Percentiles rank a stretch among this genome's conserved stretches.
Conservation (phyloP, 2,329 filamentous ascomycete species). For the Fusarium avenaceum region DNA sequence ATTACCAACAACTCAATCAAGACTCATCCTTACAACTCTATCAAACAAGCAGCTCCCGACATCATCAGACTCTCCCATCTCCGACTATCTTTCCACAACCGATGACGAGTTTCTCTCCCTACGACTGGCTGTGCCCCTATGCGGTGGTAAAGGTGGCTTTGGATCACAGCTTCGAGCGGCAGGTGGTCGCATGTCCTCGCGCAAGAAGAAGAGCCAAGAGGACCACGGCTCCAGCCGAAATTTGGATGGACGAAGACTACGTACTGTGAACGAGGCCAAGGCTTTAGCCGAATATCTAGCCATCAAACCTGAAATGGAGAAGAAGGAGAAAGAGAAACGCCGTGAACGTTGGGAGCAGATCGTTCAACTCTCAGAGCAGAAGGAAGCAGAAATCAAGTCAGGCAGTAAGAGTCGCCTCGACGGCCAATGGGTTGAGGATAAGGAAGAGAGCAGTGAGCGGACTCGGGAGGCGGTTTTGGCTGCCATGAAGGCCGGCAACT, state of each 20-base stretch:
- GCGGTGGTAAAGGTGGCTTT: conserved; percentile 97
- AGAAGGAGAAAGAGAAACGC: conserved; percentile 89
- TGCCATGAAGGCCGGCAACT: conserved; percentile 75
- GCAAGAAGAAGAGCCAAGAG: conserved; percentile 87
- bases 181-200: conserved; percentile 97
- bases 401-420: conserved; percentile 81
- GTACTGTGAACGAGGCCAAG: conserved; percentile 96
- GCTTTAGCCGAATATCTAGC: conserved; percentile 94
- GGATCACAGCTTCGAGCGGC: conserved; percentile 96
- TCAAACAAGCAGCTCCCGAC: conserved; percentile 78
- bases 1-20: conserved; percentile 68
- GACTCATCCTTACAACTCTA: conserved; percentile 84
- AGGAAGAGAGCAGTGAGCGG: conserved; percentile 88
- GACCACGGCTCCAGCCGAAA: conserved; percentile 93
- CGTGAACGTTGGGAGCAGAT: conserved; percentile 89
- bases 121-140: conserved; percentile 81
- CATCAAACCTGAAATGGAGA: conserved; percentile 97
- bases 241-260: conserved; percentile 87
- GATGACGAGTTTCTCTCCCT: conserved; percentile 82
- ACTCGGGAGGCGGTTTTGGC: conserved; percentile 81
- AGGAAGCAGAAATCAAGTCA: conserved; percentile 84
- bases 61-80: conserved; percentile 68
- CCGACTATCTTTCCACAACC: conserved; percentile 68
- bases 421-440: conserved; percentile 94
- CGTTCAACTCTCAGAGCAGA: conserved; percentile 84